Conservation (phyloP, 495 filamentous ascomycete species). For the Lasiosphaeria ovina region DNA sequence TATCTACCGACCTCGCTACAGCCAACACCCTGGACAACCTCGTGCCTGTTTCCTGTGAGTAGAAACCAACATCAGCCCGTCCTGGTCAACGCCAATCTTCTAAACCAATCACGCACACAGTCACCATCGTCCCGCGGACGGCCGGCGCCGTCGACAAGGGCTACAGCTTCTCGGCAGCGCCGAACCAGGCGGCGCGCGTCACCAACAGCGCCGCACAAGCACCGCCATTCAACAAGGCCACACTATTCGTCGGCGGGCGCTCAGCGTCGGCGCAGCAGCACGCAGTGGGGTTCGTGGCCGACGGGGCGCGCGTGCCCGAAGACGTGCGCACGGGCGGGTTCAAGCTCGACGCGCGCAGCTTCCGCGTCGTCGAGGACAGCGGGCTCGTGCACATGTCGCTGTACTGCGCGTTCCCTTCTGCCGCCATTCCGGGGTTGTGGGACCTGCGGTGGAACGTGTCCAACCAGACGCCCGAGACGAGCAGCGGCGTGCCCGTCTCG, state of each 20-base stretch:
- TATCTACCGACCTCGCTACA: constrained; percentile 6
- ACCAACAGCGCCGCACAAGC: constrained; percentile 4
- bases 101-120: not conserved
- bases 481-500: constrained; percentile 7
- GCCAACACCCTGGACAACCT: constrained; percentile 4
- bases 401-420: constrained; percentile 10
- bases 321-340: constrained; percentile 7
- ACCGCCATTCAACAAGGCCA: constrained; percentile 3
- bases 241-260: not conserved
- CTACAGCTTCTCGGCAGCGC: constrained; percentile 7
- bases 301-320: not conserved
- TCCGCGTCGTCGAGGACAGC: constrained; percentile 2
- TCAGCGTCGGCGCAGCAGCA: not conserved
- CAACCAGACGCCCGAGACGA: constrained; percentile 11
- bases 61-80: not conserved
- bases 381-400: not conserved
- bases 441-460: constrained; percentile 11
- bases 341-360: not conserved
- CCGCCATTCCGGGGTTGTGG: not conserved
- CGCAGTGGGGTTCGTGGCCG: not conserved
- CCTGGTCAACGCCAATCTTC: not conserved
- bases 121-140: not conserved
- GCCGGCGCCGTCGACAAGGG: not conserved
- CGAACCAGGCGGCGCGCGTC: not conserved
- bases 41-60: constrained; percentile 4